Base-by-base conservation (phyloP, 1,139 yeast species). In the Wickerhamomyces sp. region DNA sequence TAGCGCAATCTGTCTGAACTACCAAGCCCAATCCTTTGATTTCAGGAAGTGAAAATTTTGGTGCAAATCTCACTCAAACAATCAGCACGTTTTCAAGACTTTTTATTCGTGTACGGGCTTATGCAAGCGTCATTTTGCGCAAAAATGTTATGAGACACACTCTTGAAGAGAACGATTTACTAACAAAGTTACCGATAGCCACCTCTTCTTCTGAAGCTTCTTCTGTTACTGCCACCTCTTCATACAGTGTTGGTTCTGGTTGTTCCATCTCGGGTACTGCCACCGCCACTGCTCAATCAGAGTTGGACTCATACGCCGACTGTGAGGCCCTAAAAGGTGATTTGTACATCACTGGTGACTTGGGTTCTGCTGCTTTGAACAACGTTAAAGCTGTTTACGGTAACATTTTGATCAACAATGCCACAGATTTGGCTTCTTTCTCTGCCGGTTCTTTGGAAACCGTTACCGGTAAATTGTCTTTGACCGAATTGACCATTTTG, bases 271-370 rank as follows among this genome's bases (percentile, higher is more conserved):
- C 69, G 22, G n/a, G n/a, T n/a, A 60, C 68, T 40, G 76, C 78
- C 41, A 81, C 91, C 34, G 88, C 85, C 47, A 76, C 91, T 41
- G 76, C 79, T 33, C 87, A 89, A 61, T 57, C 83, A 26, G 89
- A 87, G 50, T 76, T 91, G 57, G 93, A 85, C 54, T 58, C 65
- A 30, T 73, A 84, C 45, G 65, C 85, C 40, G 70, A 78, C 31
- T 91, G 98, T 78, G 63, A 75, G 31, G 83, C 89, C 45, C 74
- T 89, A 48, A 74, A 74, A 45, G 97, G 96, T 69, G 81, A 81
- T 59, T 66, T 91, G 54, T 63, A 70, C 62, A 70, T 91, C 57
- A 57, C 74, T 42, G 87, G 89, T 66, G 62, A 58, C 33, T 63
- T 81, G 39, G 77, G 76, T 49, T 51, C 72, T 44, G 75, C 80